Evolutionary conservation across 2,329 filamentous ascomycete species (phyloP).

Genomic region (Aureobasidium sp.): DNA sequence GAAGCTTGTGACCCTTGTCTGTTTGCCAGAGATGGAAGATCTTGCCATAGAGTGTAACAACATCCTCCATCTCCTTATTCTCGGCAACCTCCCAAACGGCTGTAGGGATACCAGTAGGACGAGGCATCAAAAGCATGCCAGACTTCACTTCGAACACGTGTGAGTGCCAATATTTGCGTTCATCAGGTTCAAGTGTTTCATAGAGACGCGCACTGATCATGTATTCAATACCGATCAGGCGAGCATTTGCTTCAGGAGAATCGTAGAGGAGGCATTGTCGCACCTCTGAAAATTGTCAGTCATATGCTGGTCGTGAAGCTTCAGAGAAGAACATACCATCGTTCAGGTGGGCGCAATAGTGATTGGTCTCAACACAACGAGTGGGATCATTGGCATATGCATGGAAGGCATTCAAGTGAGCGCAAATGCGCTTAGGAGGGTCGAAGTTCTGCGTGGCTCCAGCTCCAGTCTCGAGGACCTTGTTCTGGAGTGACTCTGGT

Average conservation of each 20-base stretch:
- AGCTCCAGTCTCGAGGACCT: constrained; percentile 55
- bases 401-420: constrained; percentile 82
- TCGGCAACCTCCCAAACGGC: constrained; percentile 68
- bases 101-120: constrained; percentile 48
- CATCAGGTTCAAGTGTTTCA: constrained; percentile 55
- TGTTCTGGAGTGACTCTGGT: constrained; percentile 49
- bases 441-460: constrained; percentile 57
- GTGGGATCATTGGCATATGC: constrained; percentile 67
- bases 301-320: no score
- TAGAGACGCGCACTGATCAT: constrained; percentile 71
- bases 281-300: constrained; percentile 49
- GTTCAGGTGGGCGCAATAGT: constrained; percentile 75
- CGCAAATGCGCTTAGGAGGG: constrained; percentile 68
- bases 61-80: constrained; percentile 70
- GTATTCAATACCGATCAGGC: constrained; percentile 80
- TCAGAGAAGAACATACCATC: constrained; percentile 36
- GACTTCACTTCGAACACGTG: constrained; percentile 68
- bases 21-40: constrained; percentile 83
- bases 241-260: constrained; percentile 56
- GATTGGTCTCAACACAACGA: constrained; percentile 68
- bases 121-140: constrained; percentile 74
- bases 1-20: constrained; percentile 61
- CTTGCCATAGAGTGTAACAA: constrained; percentile 72
- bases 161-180: constrained; percentile 75
- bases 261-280: constrained; percentile 85